A percentile compares a stretch with the other conserved stretches of the same genome.
These are phyloP conservation scores for Solanum hybrid DNA, from an alignment of 305 asterid genomes.

Conservation along the genomic window DNA sequence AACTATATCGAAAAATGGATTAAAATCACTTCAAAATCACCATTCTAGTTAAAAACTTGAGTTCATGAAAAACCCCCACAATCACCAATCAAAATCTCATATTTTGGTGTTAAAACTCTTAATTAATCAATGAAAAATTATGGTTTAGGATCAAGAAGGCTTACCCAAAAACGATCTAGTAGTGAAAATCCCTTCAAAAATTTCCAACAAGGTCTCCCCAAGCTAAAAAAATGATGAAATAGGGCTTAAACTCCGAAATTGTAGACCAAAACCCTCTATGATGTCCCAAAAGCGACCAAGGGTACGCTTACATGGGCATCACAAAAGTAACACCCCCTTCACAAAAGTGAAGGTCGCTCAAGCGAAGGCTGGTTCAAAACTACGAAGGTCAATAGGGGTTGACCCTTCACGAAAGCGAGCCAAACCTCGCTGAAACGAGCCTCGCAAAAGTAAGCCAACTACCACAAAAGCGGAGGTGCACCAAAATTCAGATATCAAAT, in stretches of 20 bases:
- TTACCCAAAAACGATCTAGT: too few relatives aligned
- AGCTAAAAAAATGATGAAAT: neutral
- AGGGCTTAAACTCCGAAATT: neutral
- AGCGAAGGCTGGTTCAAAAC: neutral
- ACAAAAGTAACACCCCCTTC: too few relatives aligned
- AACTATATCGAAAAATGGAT: too few relatives aligned
- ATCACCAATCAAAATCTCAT: too few relatives aligned
- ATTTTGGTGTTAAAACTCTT: too few relatives aligned
- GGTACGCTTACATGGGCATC: too few relatives aligned
- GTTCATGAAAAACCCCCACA: neutral
- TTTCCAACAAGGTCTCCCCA: neutral
- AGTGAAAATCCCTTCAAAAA: too few relatives aligned
- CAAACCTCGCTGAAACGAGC: neutral
- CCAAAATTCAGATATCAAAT: neutral
- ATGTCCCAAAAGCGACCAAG: neutral
- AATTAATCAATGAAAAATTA: too few relatives aligned
- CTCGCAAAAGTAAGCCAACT: neutral
- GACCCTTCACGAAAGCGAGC: neutral
- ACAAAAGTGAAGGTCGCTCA: neutral
- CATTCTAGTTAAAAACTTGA: neutral
- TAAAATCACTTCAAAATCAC: neutral
- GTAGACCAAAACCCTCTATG: neutral
- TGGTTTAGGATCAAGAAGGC: too few relatives aligned
- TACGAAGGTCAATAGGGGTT: neutral
- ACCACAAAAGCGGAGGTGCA: neutral